Evolutionary conservation across 208 protist species (phyloP), one percentile per base, ranked within the genome.

Genomic region (Crithidia thermophila): DNA sequence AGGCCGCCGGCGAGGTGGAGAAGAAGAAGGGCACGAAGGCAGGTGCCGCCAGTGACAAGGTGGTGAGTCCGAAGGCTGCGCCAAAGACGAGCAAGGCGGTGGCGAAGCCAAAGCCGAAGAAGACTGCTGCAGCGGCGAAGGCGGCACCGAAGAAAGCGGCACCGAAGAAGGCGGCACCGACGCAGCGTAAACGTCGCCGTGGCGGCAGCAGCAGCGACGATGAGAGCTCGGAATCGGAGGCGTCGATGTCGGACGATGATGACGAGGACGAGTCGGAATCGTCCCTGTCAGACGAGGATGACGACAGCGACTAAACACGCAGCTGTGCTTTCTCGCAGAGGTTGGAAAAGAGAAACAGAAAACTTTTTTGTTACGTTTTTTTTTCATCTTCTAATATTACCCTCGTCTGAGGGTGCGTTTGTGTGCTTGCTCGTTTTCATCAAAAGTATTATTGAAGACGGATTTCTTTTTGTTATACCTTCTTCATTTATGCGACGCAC

Each of bases 141-240:
- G 16, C 45, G 23, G 18, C 45, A 8, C 25, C 60, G 16, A 67
- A 52, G 39, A 67, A 55, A 34, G 49, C 61, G 6, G 33, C 58
- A n/a, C 46, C 42, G 2, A 62, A 23, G 51, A 42, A 72, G 59
- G 63, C 64, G 42, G 33, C 57, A 53, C 20, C 70, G 70, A 27
- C 18, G 37, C 40, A 65, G 63, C 65, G 68, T 18, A 66, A 72
- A 50, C 61, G 55, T 13, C 66, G 46, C 36, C 61, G 76, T 53
- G n/a, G 71, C 5, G 57, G 40, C 40, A 39, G 57, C 42, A 45
- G 40, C 57, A 80, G 36, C 34, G 46, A 49, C n/a, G 50, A 63
- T n/a, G 71, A 77, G 43, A 53, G 67, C 45, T 67, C 40, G n/a
- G 51, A 72, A 36, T 68, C 66, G 6, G 70, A 51, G n/a, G 57